phyloP scores from a whole-genome alignment of 805 yeast genomes.

The Starmerella apicola region DNA sequence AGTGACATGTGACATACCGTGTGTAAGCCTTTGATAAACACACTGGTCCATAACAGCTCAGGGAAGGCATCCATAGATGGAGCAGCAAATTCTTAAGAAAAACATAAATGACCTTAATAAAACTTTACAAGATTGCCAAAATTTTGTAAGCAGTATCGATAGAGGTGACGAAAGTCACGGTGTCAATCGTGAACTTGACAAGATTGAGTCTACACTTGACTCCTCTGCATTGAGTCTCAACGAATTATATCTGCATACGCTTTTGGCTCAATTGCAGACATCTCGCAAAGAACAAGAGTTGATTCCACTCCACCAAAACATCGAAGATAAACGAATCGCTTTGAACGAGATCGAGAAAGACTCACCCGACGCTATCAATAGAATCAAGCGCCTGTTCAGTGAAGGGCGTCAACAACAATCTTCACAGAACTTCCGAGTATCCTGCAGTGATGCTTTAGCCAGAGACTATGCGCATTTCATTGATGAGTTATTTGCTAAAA shows the following conservation, averaged over 20 bases:
- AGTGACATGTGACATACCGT: no score
- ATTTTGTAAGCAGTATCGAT: not conserved
- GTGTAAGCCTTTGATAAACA: no score
- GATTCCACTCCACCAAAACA: no score
- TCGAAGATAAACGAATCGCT: not conserved
- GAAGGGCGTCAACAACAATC: not conserved
- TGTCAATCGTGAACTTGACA: no score
- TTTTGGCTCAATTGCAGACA: not conserved
- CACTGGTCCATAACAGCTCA: no score
- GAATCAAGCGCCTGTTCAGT: not conserved
- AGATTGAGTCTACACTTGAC: not conserved
- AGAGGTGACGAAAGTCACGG: no score
- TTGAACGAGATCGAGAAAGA: not conserved
- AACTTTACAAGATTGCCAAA: not conserved
- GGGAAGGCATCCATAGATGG: no score
- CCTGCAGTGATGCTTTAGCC: no score
- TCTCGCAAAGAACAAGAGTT: not conserved
- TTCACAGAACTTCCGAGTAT: not conserved
- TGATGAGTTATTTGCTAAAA: not conserved
- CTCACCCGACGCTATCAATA: not conserved
- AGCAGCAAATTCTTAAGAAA: no score
- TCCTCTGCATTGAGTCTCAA: not conserved
- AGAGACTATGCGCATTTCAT: not conserved
- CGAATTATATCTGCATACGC: not conserved
- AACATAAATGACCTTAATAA: not conserved